These are phyloP conservation scores for Candida pseudoviswanathii DNA, from an alignment of 1,139 yeast genomes.

Conservation along the genomic window DNA sequence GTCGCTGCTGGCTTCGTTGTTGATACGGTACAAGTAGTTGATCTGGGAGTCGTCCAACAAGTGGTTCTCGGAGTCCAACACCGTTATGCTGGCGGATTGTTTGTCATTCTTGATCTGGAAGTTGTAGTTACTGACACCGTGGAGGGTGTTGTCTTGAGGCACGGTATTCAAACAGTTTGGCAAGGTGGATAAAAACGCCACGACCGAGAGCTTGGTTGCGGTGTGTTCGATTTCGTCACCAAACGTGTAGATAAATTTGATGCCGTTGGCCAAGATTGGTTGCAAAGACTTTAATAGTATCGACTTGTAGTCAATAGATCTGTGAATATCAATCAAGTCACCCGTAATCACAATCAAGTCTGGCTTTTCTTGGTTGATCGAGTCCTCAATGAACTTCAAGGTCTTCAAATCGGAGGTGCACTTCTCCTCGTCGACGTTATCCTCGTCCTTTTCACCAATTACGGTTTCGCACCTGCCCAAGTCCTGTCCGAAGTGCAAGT, in stretches of 20 bases:
- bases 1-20: constrained; percentile 14
- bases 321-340: constrained; percentile 33
- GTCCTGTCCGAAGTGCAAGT: constrained; percentile 42
- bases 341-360: constrained; percentile 46
- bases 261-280: constrained; percentile 31
- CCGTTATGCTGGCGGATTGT: constrained; percentile 30
- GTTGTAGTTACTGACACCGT: constrained; percentile 43
- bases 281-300: constrained; percentile 39
- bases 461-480: constrained; percentile 23
- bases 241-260: constrained; percentile 42
- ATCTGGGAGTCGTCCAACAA: constrained; percentile 36
- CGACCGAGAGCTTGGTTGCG: constrained; percentile 16
- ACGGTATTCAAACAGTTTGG: constrained; percentile 42
- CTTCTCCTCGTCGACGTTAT: constrained; percentile 15
- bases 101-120: constrained; percentile 20
- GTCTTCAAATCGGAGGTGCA: constrained; percentile 35
- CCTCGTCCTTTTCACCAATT: constrained; percentile 10
- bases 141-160: constrained; percentile 16
- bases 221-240: constrained; percentile 40
- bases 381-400: constrained; percentile 28
- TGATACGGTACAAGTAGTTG: constrained; percentile 27
- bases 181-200: constrained; percentile 30
- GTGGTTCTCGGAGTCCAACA: constrained; percentile 37
- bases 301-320: constrained; percentile 30
- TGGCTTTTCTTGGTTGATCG: constrained; percentile 33